These are phyloP conservation scores for Haplosporangium gracile DNA, from an alignment of 192 early-diverging fungal genomes.

Conservation along the genomic window DNA sequence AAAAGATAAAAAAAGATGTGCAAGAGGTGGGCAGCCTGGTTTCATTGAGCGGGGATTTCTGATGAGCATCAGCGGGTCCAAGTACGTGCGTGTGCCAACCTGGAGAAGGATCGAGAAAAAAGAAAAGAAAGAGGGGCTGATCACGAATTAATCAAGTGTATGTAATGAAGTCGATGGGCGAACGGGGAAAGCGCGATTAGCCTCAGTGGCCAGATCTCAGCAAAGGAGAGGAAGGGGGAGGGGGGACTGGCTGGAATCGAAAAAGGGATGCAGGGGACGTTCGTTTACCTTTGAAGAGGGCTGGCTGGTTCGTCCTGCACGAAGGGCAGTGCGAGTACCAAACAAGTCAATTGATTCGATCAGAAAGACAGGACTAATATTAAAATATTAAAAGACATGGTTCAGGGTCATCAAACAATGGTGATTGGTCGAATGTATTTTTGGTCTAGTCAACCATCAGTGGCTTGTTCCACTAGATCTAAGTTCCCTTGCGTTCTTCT, in stretches of 20 bases:
- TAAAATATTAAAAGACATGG: not conserved
- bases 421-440: not conserved
- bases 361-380: not conserved
- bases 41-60: conserved; percentile 1
- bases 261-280: not conserved
- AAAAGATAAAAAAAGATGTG: not conserved
- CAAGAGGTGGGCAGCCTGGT: not conserved
- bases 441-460: not conserved
- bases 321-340: not conserved
- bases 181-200: not conserved
- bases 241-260: not conserved
- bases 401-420: not conserved
- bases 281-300: not conserved
- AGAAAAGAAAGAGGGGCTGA: not conserved
- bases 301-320: too few relatives aligned
- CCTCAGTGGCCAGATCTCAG: not conserved
- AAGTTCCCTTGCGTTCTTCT: not conserved
- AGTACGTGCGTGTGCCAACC: not conserved
- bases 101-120: not conserved
- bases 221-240: not conserved
- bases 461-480: conserved; percentile 4
- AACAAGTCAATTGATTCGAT: not conserved
- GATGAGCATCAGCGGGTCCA: not conserved
- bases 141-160: not conserved
- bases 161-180: not conserved